phyloP scores from a whole-genome alignment of 1,284 basidiomycete species.

The Fomitopsis schrenkii region DNA sequence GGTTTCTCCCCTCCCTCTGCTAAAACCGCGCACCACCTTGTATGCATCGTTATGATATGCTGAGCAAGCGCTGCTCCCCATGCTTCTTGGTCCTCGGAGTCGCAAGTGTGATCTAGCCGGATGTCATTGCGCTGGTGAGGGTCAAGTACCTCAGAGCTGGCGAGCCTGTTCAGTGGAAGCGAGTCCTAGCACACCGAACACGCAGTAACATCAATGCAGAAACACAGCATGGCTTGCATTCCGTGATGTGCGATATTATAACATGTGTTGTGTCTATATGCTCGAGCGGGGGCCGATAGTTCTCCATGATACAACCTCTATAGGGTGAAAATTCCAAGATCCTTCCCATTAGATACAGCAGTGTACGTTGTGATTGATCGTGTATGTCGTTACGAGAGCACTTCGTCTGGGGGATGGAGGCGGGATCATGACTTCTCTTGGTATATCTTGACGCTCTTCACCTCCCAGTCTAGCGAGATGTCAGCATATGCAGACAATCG shows the following conservation, averaged over 20 bases:
- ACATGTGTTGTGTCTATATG: neutral
- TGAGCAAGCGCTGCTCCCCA: conserved; percentile 12
- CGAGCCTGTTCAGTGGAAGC: neutral
- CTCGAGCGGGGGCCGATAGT: neutral
- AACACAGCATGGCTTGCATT: neutral
- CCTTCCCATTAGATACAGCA: neutral
- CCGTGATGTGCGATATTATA: neutral
- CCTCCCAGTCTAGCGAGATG: conserved; percentile 63
- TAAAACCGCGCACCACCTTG: conserved; percentile 16
- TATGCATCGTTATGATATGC: conserved; percentile 26
- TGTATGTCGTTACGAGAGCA: neutral
- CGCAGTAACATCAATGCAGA: neutral
- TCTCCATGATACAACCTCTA: conserved; percentile 1
- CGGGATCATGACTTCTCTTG: conserved; percentile 24
- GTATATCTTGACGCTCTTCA: conserved; percentile 67
- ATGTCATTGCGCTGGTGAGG: neutral
- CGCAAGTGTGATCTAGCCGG: neutral
- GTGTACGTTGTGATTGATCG: neutral
- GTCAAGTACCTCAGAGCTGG: no score
- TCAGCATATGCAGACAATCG: conserved; percentile 4
- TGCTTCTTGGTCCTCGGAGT: neutral
- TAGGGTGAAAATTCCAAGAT: neutral
- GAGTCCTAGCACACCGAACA: neutral
- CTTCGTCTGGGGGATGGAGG: neutral
- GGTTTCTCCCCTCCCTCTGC: conserved; percentile 3